Evolutionary conservation across 139 green algal genomes (phyloP).

Genomic region (Chlorella sp.): DNA sequence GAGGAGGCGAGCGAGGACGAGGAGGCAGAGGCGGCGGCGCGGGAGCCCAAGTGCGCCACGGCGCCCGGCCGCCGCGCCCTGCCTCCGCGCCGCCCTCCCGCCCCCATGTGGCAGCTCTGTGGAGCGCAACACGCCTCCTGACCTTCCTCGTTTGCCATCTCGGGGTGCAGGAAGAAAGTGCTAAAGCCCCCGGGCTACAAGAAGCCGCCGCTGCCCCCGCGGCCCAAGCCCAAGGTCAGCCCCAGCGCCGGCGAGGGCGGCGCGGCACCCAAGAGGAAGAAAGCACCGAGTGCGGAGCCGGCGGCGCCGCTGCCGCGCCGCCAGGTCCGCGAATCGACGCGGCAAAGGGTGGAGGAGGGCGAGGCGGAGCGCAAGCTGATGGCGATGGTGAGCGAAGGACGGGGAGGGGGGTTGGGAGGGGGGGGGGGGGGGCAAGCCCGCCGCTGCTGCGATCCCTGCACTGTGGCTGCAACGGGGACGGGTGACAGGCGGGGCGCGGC

Average conservation of each 20-base stretch:
- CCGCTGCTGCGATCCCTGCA: neutral
- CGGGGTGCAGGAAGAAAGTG: conserved; percentile 40
- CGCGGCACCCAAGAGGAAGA: conserved; percentile 1
- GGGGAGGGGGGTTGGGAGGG: too few species aligned
- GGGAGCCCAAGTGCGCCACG: conserved; percentile 2
- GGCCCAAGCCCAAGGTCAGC: neutral
- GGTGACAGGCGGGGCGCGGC: neutral
- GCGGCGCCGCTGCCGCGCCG: conserved; percentile 10
- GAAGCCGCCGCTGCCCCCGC: conserved; percentile 19
- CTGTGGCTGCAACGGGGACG: neutral
- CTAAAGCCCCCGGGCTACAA: conserved; percentile 48
- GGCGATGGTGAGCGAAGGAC: conserved; percentile 7
- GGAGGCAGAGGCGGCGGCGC: conserved; percentile 15
- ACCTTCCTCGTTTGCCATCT: neutral
- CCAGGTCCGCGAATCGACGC: conserved; percentile 56
- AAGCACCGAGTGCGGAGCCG: neutral
- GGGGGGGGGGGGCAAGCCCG: too few species aligned
- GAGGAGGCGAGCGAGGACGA: conserved; percentile 40
- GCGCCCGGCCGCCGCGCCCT: neutral
- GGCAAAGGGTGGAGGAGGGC: conserved; percentile 53
- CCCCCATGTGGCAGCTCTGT: neutral
- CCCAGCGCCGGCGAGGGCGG: neutral
- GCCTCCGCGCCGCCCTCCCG: neutral
- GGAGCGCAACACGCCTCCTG: neutral
- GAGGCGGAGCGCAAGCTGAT: conserved; percentile 44